Conservation (phyloP, 140 eudicot species). For the Ambrosia hybrid region DNA sequence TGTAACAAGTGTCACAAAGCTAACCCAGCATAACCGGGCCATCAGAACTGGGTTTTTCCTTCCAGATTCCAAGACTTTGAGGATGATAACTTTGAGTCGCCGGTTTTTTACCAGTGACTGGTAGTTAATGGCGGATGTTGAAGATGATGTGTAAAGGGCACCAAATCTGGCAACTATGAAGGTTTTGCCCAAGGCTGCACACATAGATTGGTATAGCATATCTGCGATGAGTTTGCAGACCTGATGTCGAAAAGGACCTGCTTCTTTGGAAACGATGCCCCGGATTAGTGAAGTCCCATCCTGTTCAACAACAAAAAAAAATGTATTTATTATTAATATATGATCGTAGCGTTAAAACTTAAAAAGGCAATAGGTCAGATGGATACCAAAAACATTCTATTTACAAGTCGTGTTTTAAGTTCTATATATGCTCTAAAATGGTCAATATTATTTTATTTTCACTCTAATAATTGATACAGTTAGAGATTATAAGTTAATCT, state of each 20-base stretch:
- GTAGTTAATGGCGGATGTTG: conserved; percentile 34
- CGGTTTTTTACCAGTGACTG: conserved; percentile 57
- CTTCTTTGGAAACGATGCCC: conserved; percentile 74
- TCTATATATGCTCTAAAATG: too few species aligned
- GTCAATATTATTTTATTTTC: too few species aligned
- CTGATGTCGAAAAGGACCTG: conserved; percentile 58
- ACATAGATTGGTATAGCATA: conserved; percentile 48
- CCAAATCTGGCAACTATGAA: conserved; percentile 17
- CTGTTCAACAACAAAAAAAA: conserved; percentile 42
- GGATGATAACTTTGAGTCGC: conserved; percentile 64
- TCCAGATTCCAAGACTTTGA: conserved; percentile 61
- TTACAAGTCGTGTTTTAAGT: too few species aligned
- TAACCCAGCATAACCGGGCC: conserved; percentile 60
- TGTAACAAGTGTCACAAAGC: conserved; percentile 41
- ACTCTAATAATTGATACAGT: too few species aligned
- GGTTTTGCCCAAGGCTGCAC: conserved; percentile 32
- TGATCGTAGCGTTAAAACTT: too few species aligned
- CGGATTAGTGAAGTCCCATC: conserved; percentile 77
- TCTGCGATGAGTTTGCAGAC: conserved; percentile 66
- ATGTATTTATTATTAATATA: too few species aligned
- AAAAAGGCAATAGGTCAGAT: too few species aligned
- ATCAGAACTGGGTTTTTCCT: conserved; percentile 55
- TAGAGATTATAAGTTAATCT: too few species aligned
- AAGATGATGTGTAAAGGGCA: conserved; percentile 27
- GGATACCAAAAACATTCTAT: too few species aligned